Evolutionary conservation across 2,329 filamentous ascomycete species (phyloP).

Genomic region (Pseudogymnoascus sp.): DNA sequence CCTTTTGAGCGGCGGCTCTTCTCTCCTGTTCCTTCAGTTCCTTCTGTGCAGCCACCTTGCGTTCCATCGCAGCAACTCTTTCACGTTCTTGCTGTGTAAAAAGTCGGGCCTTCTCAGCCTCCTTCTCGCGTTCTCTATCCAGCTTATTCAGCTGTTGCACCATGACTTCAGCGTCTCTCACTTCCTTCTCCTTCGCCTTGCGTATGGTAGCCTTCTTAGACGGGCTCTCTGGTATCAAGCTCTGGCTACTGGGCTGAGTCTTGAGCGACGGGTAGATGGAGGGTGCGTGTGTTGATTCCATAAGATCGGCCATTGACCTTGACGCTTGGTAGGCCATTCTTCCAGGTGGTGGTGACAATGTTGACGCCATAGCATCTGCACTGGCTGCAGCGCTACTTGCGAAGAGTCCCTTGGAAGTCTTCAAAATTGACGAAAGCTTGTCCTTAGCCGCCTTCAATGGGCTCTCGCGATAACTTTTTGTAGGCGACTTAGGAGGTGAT

Average conservation of each 20-base stretch:
- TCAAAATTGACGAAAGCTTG: constrained; percentile 84
- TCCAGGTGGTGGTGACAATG: constrained; percentile 47
- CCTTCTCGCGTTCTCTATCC: constrained; percentile 62
- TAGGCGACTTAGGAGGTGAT: constrained; percentile 44
- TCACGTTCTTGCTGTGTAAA: constrained; percentile 51
- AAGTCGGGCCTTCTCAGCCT: constrained; percentile 58
- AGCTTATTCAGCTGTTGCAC: constrained; percentile 56
- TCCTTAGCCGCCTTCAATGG: constrained; percentile 88
- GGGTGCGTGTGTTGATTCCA: constrained; percentile 20
- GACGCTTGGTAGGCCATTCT: constrained; percentile 39
- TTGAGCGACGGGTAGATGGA: constrained; percentile 41
- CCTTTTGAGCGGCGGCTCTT: constrained; percentile 37
- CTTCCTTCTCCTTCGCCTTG: constrained; percentile 55
- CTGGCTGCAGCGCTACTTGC: constrained; percentile 64
- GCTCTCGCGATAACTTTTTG: constrained; percentile 57
- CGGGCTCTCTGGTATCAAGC: constrained; percentile 21
- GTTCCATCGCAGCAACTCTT: constrained; percentile 46
- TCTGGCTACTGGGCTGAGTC: constrained; percentile 27
- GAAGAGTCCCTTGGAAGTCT: constrained; percentile 78
- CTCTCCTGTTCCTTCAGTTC: neutral
- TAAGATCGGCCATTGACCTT: constrained; percentile 40
- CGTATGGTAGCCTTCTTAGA: constrained; percentile 25
- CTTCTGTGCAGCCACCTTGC: constrained; percentile 36
- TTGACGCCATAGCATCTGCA: constrained; percentile 52
- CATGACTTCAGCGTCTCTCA: constrained; percentile 54